A percentile compares a stretch with the other conserved stretches of the same genome.
phyloP scores from a whole-genome alignment of 495 filamentous ascomycete genomes.

The Umbilicaria muhlenbergii region DNA sequence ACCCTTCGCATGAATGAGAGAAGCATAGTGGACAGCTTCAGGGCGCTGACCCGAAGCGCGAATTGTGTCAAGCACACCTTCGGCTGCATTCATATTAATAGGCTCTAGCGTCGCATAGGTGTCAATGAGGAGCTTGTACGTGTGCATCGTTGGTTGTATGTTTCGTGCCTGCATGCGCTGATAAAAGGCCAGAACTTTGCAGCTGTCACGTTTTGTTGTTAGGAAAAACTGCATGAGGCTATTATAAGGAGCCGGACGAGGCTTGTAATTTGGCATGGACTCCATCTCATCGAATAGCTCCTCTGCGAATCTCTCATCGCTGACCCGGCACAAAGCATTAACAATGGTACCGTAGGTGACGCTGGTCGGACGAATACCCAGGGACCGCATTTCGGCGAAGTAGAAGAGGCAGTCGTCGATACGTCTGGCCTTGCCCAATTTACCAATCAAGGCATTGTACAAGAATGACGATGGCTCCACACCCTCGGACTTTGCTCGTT shows the following conservation, averaged over 20 bases:
- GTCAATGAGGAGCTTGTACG: constrained; percentile 94
- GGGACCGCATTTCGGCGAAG: constrained; percentile 89
- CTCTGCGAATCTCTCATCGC: constrained; percentile 92
- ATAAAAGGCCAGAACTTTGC: constrained; percentile 91
- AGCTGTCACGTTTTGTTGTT: constrained; percentile 85
- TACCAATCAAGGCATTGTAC: constrained; percentile 96
- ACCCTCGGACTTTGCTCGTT: constrained; percentile 80
- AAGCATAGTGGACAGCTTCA: constrained; percentile 89
- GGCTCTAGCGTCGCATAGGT: constrained; percentile 90
- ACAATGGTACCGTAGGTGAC: constrained; percentile 98
- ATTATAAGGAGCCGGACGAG: constrained; percentile 91
- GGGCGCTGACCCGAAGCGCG: constrained; percentile 54
- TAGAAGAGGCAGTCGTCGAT: constrained; percentile 97
- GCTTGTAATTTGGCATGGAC: constrained; percentile 96
- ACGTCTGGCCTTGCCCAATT: constrained; percentile 90
- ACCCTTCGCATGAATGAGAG: constrained; percentile 88
- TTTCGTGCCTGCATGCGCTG: constrained; percentile 78
- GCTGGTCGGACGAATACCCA: constrained; percentile 86
- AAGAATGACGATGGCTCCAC: constrained; percentile 93
- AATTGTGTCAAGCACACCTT: constrained; percentile 68
- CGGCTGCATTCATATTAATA: constrained; percentile 78
- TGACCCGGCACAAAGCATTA: constrained; percentile 92
- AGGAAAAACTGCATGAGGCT: constrained; percentile 99
- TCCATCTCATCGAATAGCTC: constrained; percentile 99
- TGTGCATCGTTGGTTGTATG: constrained; percentile 86